Base-by-base conservation (phyloP, 441 rosid genomes). In the Macaranga tanarius region DNA sequence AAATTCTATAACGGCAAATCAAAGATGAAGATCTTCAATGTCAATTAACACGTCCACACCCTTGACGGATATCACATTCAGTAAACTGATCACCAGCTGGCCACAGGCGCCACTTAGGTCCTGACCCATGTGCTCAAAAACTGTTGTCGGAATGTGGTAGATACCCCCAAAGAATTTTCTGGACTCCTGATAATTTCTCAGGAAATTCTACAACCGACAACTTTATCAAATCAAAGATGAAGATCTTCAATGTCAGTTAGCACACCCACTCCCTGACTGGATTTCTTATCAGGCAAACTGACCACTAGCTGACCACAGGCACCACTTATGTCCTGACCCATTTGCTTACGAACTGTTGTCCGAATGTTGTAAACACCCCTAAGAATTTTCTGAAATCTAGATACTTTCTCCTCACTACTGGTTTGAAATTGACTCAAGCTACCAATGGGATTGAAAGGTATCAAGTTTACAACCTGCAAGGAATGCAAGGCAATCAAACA, bases 271-370 rank as follows among this genome's bases (percentile, higher is more conserved):
- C 42, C 79, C 57, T 74, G 73, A 20, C 51, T 48, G 45, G 81
- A 62, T 17, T 62, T 80, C 61, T 82, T 87, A 72, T 78, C 83
- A 8, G 91, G 83, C 65, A 78, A 83, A 75, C 83, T 83, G 59
- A 93, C 89, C 42, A 92, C 99, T 77, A 95, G 84, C 89, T 93
- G 99, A 65, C 99, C 96, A 58, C 99, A 93, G 22, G 98, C 98
- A 0, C 98, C 96, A 16, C 93, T 89, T 72, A 93, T 93, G 76
- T 95, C 97, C 82, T 89, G 96, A 55, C 95, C 97, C 97, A 95
- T 93, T 83, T 91, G 83, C 83, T 87, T 93, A 15, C 98, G 92
- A 68, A 95, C 83, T 1, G 97, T 95, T 11, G 97, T 93, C 73
- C 98, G 84, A 73, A 95, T 91, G 80, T 87, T 84, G 75, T 86